A percentile compares a stretch with the other conserved stretches of the same genome.
Conservation (phyloP, 2,329 filamentous ascomycete species). For the Diaporthe aspalathi region DNA sequence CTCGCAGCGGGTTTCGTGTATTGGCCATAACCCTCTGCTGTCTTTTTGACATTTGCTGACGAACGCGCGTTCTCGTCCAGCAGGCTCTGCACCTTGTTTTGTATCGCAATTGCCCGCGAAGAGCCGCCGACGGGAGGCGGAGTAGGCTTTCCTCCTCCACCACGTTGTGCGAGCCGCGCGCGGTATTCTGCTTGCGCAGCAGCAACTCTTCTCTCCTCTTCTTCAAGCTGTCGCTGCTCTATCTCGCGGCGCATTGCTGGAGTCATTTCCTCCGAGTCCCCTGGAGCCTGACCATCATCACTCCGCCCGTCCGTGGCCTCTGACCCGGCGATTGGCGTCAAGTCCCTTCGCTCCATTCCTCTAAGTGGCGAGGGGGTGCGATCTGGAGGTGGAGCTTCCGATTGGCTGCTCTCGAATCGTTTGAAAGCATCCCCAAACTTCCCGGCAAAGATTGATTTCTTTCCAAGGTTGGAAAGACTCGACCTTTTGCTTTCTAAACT, state of each 20-base stretch:
- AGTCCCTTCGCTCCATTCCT: slow-evolving; percentile 59
- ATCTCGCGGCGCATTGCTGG: slow-evolving; percentile 92
- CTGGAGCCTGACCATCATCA: slow-evolving; percentile 73
- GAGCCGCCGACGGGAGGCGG: slow-evolving; percentile 66
- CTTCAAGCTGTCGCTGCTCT: slow-evolving; percentile 81
- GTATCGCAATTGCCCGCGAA: slow-evolving; percentile 83
- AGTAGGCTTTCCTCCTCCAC: slow-evolving; percentile 57
- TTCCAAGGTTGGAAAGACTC: slow-evolving; percentile 76
- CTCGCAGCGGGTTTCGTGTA: slow-evolving; percentile 72
- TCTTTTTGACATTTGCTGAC: slow-evolving; percentile 68
- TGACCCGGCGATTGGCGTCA: slow-evolving; percentile 80
- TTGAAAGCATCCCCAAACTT: slow-evolving; percentile 96
- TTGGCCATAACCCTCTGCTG: slow-evolving; percentile 89
- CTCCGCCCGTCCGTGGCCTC: slow-evolving; percentile 77
- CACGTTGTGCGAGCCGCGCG: slow-evolving; percentile 74
- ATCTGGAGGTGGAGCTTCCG: slow-evolving; percentile 46
- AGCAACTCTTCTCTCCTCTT: slow-evolving; percentile 91
- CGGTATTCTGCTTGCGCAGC: slow-evolving; percentile 90
- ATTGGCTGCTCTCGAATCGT: slow-evolving; percentile 77
- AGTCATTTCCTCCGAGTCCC: slow-evolving; percentile 78
- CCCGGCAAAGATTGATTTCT: slow-evolving; percentile 85
- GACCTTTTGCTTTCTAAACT: slow-evolving; percentile 77
- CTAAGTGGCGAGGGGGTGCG: slow-evolving; percentile 63
- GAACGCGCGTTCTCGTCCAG: slow-evolving; percentile 80
- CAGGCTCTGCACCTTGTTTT: slow-evolving; percentile 88